phyloP scores from a whole-genome alignment of 768 basidiomycete genomes.

The Daedaleopsis nitida region DNA sequence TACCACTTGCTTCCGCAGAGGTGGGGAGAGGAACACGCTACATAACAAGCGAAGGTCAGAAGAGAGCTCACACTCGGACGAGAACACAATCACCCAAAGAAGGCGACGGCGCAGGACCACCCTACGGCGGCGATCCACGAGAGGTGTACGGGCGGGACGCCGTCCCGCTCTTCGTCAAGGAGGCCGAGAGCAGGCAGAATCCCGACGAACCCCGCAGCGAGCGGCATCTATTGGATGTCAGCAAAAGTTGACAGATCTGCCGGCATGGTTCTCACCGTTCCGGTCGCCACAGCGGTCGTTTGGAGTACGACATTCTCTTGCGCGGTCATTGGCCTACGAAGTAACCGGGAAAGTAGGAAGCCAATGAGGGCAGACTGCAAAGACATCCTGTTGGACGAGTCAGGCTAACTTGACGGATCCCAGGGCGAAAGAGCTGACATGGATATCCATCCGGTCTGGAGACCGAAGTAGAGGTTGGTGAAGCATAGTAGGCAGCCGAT shows the following conservation, averaged over 20 bases:
- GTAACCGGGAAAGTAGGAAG: constrained; percentile 76
- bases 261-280: constrained; percentile 43
- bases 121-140: constrained; percentile 72
- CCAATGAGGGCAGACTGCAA: constrained; percentile 93
- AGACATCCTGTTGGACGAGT: constrained; percentile 73
- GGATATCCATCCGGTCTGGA: constrained; percentile 89
- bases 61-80: no score
- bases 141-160: constrained; percentile 71
- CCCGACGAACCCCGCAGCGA: constrained; percentile 88
- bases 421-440: constrained; percentile 50
- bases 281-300: constrained; percentile 94
- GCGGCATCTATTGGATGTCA: constrained; percentile 59
- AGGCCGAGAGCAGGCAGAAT: constrained; percentile 89
- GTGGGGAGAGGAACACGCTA: constrained; percentile 95
- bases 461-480: constrained; percentile 87
- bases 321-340: constrained; percentile 75
- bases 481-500: constrained; percentile 90
- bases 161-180: constrained; percentile 74
- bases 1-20: constrained; percentile 92
- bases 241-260: neutral
- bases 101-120: constrained; percentile 92
- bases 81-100: constrained; percentile 67
- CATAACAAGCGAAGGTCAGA: constrained; percentile 9
- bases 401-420: neutral
- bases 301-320: constrained; percentile 95